phyloP scores from a whole-genome alignment of 495 filamentous ascomycete genomes.

The Penicillium samsonianum region DNA sequence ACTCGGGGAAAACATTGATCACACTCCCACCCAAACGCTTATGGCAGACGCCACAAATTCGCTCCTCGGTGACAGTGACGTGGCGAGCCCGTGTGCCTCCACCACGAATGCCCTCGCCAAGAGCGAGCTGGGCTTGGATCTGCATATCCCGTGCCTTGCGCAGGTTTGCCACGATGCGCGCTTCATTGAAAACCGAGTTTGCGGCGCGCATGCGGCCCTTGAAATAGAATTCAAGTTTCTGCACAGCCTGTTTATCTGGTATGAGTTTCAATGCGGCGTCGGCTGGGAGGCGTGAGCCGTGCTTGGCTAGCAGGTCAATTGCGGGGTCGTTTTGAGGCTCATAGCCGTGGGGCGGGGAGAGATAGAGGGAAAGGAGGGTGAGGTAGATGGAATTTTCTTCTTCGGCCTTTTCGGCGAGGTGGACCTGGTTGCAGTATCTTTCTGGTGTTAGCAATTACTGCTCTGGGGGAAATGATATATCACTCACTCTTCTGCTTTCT shows the following conservation, averaged over 20 bases:
- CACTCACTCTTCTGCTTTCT: constrained; percentile 85
- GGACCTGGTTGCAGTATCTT: constrained; percentile 87
- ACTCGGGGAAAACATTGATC: constrained; percentile 72
- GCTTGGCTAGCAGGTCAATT: constrained; percentile 81
- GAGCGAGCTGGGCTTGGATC: constrained; percentile 67
- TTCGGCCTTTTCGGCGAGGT: constrained; percentile 63
- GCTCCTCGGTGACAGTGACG: constrained; percentile 80
- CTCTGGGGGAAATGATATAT: neutral
- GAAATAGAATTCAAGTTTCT: constrained; percentile 88
- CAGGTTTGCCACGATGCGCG: constrained; percentile 70
- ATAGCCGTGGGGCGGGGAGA: constrained; percentile 76
- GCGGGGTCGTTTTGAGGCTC: constrained; percentile 75
- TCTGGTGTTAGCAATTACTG: constrained; percentile 18
- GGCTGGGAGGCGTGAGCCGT: constrained; percentile 88
- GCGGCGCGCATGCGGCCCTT: constrained; percentile 85
- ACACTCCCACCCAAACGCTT: constrained; percentile 90
- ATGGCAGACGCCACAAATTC: constrained; percentile 87
- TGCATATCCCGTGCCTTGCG: constrained; percentile 71
- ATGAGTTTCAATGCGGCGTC: constrained; percentile 80
- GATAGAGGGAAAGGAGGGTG: constrained; percentile 85
- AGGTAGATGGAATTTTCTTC: constrained; percentile 78
- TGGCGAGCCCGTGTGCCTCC: constrained; percentile 63
- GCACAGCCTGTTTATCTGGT: constrained; percentile 74
- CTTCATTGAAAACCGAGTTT: constrained; percentile 76
- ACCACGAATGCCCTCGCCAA: constrained; percentile 59